Percentiles rank a stretch among this genome's conserved stretches.
Evolutionary conservation across 345 rosid genomes (phyloP).

Genomic region (Moringa oleifera): DNA sequence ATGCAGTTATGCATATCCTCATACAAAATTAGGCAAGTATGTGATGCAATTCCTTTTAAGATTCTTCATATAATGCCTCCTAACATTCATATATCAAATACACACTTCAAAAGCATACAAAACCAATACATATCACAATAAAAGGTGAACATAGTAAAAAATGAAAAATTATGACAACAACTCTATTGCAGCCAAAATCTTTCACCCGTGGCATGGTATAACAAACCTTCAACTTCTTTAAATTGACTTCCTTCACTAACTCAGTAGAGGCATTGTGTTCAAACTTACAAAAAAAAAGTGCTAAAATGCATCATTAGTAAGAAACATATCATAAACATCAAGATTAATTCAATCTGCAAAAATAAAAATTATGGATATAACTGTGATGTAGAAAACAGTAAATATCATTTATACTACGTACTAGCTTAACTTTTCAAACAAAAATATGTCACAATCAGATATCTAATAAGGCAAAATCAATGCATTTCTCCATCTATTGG

Average conservation of each 20-base stretch:
- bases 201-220: neutral
- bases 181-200: neutral
- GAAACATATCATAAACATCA: too few species aligned
- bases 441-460: too few species aligned
- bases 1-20: conserved; percentile 10
- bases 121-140: neutral
- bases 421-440: too few species aligned
- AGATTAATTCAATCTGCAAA: too few species aligned
- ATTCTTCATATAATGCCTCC: conserved; percentile 78
- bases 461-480: too few species aligned
- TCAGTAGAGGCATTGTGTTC: conserved; percentile 80
- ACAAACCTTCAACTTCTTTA: conserved; percentile 73
- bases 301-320: too few species aligned
- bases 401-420: too few species aligned
- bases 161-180: too few species aligned
- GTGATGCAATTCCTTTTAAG: conserved; percentile 28
- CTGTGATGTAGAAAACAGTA: too few species aligned
- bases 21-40: conserved; percentile 12
- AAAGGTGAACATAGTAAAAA: neutral
- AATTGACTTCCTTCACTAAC: conserved; percentile 74
- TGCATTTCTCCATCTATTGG: neutral
- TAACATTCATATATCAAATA: conserved; percentile 22
- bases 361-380: too few species aligned
- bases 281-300: conserved; percentile 44
- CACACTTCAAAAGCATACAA: conserved; percentile 20